phyloP scores from a whole-genome alignment of 2,329 filamentous ascomycete species.

The Fusarium solani-melongenae region DNA sequence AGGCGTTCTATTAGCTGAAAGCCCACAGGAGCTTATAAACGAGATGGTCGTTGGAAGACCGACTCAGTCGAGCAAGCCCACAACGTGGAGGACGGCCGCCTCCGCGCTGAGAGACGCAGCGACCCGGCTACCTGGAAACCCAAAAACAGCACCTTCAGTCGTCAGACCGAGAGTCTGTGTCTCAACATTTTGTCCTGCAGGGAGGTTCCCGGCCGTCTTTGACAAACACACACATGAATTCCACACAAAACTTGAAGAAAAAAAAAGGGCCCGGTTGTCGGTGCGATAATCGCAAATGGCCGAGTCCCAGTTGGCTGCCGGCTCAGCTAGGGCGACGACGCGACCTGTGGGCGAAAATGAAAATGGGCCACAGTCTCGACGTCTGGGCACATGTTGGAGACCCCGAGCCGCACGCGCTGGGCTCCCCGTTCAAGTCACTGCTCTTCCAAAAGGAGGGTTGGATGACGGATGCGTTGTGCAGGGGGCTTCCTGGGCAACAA shows the following conservation, averaged over 20 bases:
- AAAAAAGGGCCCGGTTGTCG: background rate
- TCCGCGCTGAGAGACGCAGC: background rate
- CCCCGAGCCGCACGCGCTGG: constrained; percentile 30
- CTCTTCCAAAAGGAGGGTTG: background rate
- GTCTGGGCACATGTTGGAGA: background rate
- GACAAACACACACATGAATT: background rate
- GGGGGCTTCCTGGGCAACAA: constrained; percentile 15
- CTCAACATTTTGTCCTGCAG: background rate
- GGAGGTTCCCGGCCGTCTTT: background rate
- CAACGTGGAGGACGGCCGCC: background rate
- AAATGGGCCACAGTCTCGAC: constrained; percentile 17
- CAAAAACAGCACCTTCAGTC: background rate
- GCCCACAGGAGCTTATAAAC: background rate
- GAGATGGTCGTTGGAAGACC: background rate
- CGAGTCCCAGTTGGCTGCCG: constrained; percentile 7
- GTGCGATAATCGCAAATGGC: constrained; percentile 12
- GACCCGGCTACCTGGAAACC: background rate
- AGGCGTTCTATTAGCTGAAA: no score
- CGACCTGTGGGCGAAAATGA: background rate
- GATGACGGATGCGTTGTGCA: constrained; percentile 28
- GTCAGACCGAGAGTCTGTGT: background rate
- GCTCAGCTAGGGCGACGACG: constrained; percentile 2
- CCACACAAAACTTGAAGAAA: background rate
- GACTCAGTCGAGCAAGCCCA: background rate
- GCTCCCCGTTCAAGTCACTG: background rate